These are phyloP conservation scores for Mycena venus DNA, from an alignment of 768 basidiomycete genomes.

Conservation along the genomic window DNA sequence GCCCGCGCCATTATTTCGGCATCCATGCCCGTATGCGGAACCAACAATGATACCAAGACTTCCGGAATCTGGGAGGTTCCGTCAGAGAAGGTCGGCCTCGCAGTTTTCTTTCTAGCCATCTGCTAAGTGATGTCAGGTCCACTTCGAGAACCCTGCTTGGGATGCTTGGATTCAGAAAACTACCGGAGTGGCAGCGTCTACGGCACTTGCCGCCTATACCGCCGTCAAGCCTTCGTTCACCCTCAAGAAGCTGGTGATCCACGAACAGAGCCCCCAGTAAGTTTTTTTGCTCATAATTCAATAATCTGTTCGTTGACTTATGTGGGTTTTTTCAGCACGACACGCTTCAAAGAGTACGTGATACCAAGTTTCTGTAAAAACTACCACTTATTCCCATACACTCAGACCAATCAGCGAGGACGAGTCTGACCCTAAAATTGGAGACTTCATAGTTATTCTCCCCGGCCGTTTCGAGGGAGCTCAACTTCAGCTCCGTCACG, in stretches of 20 bases:
- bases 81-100: constrained; percentile 18
- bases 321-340: neutral
- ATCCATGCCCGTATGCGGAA: constrained; percentile 21
- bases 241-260: constrained; percentile 23
- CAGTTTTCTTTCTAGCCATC: too few relatives aligned
- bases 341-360: constrained; percentile 25
- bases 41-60: neutral
- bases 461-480: constrained; percentile 27
- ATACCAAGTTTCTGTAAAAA: neutral
- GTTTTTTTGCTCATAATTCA: neutral
- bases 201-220: constrained; percentile 10
- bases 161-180: constrained; percentile 28
- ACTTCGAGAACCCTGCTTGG: constrained; percentile 33
- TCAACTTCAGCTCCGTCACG: constrained; percentile 27
- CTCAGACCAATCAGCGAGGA: constrained; percentile 23
- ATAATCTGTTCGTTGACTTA: neutral
- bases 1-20: constrained; percentile 45
- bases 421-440: constrained; percentile 21
- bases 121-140: constrained; percentile 17
- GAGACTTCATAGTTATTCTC: constrained; percentile 30
- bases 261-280: constrained; percentile 14
- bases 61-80: constrained; percentile 27
- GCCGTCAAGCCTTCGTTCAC: neutral
- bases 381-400: neutral
- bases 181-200: constrained; percentile 14